Percentiles rank a stretch among this genome's conserved stretches.
Conservation (phyloP, 2,329 filamentous ascomycete species). For the Sclerotiophoma versabilis region DNA sequence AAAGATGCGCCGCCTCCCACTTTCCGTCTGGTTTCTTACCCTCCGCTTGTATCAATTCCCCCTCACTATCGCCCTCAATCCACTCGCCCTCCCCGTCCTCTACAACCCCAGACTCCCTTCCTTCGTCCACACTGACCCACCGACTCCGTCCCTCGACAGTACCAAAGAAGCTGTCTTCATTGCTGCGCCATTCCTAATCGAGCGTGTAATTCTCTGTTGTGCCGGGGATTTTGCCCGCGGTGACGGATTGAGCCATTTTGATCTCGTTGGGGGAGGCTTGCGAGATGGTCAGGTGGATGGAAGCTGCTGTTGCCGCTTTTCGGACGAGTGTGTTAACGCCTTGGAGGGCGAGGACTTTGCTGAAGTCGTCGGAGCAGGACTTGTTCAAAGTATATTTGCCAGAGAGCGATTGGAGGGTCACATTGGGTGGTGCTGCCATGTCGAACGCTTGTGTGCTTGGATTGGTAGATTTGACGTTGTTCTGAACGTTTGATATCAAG, state of each 20-base stretch:
- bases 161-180: conserved; percentile 24
- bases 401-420: conserved; percentile 18
- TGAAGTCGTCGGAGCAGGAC: conserved; percentile 23
- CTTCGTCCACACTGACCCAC: conserved; percentile 20
- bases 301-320: conserved; percentile 19
- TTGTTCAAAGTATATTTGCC: conserved; percentile 23
- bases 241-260: conserved; percentile 20
- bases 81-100: conserved; percentile 7
- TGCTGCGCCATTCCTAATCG: conserved; percentile 22
- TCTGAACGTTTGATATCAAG: no score
- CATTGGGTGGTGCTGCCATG: conserved; percentile 19
- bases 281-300: conserved; percentile 23
- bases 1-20: conserved; percentile 23
- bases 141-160: conserved; percentile 19
- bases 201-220: conserved; percentile 21
- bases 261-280: conserved; percentile 19
- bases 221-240: conserved; percentile 19
- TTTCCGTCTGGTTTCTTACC: conserved; percentile 16
- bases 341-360: conserved; percentile 21
- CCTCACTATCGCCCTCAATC: conserved; percentile 19
- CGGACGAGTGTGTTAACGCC: conserved; percentile 19
- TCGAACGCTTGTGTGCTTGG: not conserved
- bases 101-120: conserved; percentile 8
- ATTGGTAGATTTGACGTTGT: no score
- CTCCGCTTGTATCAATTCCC: conserved; percentile 18